Base-by-base conservation (phyloP, 495 filamentous ascomycete species). In the Paragyromitra xinjiangensis region DNA sequence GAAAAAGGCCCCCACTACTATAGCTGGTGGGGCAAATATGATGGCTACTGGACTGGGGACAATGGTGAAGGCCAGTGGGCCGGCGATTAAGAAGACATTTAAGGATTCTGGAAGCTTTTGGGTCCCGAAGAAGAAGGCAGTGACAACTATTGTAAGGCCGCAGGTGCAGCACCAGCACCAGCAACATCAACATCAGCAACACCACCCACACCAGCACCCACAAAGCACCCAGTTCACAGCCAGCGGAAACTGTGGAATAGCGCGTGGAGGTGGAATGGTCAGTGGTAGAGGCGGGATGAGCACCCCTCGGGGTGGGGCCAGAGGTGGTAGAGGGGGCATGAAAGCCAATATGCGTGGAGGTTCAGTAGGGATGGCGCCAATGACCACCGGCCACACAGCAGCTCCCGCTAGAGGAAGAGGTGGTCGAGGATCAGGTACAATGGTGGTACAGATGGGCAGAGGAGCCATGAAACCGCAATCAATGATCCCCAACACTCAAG, bases 1-100 rank as follows among this genome's bases (percentile, higher is more conserved):
- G 1, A 77, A 65, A 26, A 75, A 50, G 26, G 29, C 39, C 0
- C 40, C 66, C 37, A 1, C 53, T 34, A 48, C 77, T 1, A 9
- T 78, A 9, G 19, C 74, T 34, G 37, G 29, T 9, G 65, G 77
- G 4, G 77, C 77, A 7, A 61, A 63, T 19, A 72, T 73, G 66
- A 58, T 67, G 6, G 75, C 50, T 34, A 42, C 61, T 19, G 77
- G 77, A 12, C 37, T 79, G 37, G 69, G 63, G 1, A 55, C 61
- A 8, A 79, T 78, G 42, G 42, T 51, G 24, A 78, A 78, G 12
- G 58, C 66, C 0, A 53, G 66, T 14, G 68, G 75, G 29, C 5
- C 37, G 39, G 67, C 44, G 29, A 34, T 78, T 11, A 79, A 72
- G 34, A 78, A 79, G 37, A 61, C 59, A 5, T 62, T 79, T 22